phyloP scores from a whole-genome alignment of 2,329 filamentous ascomycete species.

The Fusarium compactum region DNA sequence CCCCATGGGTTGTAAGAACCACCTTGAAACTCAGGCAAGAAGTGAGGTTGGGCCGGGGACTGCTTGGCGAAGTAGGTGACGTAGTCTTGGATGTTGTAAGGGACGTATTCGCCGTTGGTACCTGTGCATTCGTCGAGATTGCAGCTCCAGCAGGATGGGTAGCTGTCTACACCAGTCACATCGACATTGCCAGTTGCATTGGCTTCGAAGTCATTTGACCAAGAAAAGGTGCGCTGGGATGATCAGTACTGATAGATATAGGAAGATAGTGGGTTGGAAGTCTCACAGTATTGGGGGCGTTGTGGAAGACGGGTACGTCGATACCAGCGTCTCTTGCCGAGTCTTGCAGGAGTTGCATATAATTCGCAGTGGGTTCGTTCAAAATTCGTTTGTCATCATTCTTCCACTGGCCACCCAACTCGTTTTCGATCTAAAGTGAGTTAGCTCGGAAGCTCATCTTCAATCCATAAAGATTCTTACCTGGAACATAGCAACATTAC shows the following conservation, averaged over 20 bases:
- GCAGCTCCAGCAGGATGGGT: constrained; percentile 72
- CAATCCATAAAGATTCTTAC: no score
- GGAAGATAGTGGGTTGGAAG: accelerated
- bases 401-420: constrained; percentile 60
- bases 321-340: constrained; percentile 68
- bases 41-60: constrained; percentile 43
- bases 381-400: constrained; percentile 57
- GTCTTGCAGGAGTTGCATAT: constrained; percentile 69
- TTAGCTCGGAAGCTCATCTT: no score
- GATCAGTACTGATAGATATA: background rate
- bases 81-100: constrained; percentile 57
- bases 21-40: constrained; percentile 47
- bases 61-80: constrained; percentile 48
- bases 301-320: constrained; percentile 67
- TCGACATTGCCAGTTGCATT: constrained; percentile 68
- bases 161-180: constrained; percentile 64
- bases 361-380: constrained; percentile 62
- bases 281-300: constrained; percentile 69
- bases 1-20: constrained; percentile 70
- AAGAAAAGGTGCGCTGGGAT: constrained; percentile 54
- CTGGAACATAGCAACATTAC: constrained; percentile 66
- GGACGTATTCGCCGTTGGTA: constrained; percentile 69
- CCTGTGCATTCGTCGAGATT: constrained; percentile 70
- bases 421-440: constrained; percentile 63
- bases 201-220: constrained; percentile 69